These are phyloP conservation scores for Xerocomus brunneocitrinus DNA, from an alignment of 768 basidiomycete species.

Conservation along the genomic window DNA sequence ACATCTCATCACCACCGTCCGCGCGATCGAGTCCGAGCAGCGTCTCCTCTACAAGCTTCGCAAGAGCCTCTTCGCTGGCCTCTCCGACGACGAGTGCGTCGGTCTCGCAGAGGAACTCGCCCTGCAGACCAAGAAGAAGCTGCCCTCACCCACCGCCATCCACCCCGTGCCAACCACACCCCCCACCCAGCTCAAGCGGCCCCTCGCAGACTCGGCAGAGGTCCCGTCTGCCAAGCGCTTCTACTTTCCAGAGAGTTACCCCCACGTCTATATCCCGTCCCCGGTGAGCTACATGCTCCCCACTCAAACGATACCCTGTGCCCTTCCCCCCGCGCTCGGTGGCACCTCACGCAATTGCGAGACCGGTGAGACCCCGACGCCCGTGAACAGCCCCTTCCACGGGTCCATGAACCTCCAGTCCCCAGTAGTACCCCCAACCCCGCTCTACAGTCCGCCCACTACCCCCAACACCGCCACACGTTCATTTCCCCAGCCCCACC, in stretches of 20 bases:
- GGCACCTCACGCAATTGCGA: conserved; percentile 14
- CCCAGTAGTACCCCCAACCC: conserved; percentile 14
- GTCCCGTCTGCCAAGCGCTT: conserved; percentile 26
- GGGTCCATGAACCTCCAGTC: conserved; percentile 17
- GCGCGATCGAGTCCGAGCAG: conserved; percentile 55
- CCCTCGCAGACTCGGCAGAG: conserved; percentile 21
- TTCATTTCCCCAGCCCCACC: conserved; percentile 50
- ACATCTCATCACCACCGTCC: conserved; percentile 54
- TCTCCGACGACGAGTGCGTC: conserved; percentile 53
- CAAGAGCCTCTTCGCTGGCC: conserved; percentile 52
- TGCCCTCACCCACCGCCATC: background rate
- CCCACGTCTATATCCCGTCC: conserved; percentile 29
- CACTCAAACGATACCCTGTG: conserved; percentile 26
- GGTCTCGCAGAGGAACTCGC: conserved; percentile 54
- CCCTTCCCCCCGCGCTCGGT: conserved; percentile 15
- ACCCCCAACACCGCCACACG: conserved; percentile 21
- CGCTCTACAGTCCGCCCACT: conserved; percentile 19
- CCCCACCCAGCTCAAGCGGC: conserved; percentile 24
- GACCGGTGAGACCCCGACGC: conserved; percentile 12
- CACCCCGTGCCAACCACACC: conserved; percentile 3
- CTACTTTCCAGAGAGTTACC: conserved; percentile 26
- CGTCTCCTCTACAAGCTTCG: conserved; percentile 59
- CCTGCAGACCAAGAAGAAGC: conserved; percentile 35
- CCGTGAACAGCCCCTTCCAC: conserved; percentile 15
- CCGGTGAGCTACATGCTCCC: conserved; percentile 26